Evolutionary conservation across 208 protist species (phyloP).

Genomic region (Wallacemonas collosoma): DNA sequence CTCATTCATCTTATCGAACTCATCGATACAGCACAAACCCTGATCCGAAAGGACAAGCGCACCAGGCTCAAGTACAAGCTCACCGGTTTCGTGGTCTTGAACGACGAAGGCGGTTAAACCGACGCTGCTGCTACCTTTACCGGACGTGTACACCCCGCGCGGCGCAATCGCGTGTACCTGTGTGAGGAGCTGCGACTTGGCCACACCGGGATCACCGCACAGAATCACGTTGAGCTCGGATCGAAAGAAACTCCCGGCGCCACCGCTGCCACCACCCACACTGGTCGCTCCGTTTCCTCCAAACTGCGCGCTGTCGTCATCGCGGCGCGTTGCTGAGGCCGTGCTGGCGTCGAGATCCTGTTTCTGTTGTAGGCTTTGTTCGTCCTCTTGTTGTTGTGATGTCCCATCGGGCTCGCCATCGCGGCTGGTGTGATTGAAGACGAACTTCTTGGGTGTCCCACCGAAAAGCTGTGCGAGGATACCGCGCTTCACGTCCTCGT

Average conservation of each 20-base stretch:
- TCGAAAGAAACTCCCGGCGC: conserved; percentile 56
- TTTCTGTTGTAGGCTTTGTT: no score
- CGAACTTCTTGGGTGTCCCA: conserved; percentile 94
- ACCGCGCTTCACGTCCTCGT: conserved; percentile 99
- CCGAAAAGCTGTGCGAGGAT: conserved; percentile 99
- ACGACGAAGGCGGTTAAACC: conserved; percentile 99
- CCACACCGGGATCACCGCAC: conserved; percentile 99
- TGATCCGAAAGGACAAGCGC: conserved; percentile 98
- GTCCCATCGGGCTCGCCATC: background rate
- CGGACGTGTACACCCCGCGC: conserved; percentile 98
- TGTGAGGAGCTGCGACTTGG: conserved; percentile 99
- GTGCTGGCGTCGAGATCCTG: background rate
- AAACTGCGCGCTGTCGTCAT: background rate
- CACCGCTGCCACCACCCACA: background rate
- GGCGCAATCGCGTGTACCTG: conserved; percentile 98
- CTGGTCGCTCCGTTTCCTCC: background rate
- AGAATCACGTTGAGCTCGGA: conserved; percentile 99
- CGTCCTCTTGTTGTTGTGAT: no score
- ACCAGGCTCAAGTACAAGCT: conserved; percentile 98
- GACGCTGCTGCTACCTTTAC: conserved; percentile 98
- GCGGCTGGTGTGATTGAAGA: conserved; percentile 32
- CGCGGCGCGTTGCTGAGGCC: background rate
- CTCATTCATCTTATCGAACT: conserved; percentile 99
- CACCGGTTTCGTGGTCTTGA: conserved; percentile 96
- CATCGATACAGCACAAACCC: conserved; percentile 99